A percentile compares a stretch with the other conserved stretches of the same genome.
These are phyloP conservation scores for Ilyonectria mors-panacis DNA, from an alignment of 2,329 filamentous ascomycete genomes.

Conservation along the genomic window DNA sequence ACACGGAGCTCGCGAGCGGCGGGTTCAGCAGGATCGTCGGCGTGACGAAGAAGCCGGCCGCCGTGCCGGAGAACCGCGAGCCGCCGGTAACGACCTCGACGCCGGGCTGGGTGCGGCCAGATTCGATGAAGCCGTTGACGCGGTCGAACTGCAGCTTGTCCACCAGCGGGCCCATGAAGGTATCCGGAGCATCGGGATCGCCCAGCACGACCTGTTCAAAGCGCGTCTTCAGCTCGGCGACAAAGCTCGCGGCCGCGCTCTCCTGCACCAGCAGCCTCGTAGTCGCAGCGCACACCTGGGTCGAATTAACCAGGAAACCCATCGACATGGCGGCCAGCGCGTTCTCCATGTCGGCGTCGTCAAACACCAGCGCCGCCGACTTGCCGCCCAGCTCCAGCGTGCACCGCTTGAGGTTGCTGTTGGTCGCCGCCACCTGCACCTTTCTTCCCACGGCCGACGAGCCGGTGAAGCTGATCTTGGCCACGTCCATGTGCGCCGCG, in stretches of 20 bases:
- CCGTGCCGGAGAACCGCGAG: too few relatives aligned
- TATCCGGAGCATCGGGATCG: not conserved
- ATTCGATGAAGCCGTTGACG: slow-evolving; percentile 3
- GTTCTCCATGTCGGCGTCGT: slow-evolving; percentile 65
- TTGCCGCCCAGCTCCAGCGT: slow-evolving; percentile 74
- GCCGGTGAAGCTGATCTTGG: slow-evolving; percentile 75
- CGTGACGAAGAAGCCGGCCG: too few relatives aligned
- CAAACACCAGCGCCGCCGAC: slow-evolving; percentile 69
- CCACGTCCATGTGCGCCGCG: slow-evolving; percentile 68
- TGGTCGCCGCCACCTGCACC: slow-evolving; percentile 67
- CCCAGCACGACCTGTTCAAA: not conserved
- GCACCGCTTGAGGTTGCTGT: slow-evolving; percentile 68
- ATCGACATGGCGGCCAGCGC: not conserved
- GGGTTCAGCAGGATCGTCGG: not conserved
- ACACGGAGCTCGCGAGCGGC: not conserved
- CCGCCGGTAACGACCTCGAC: not conserved
- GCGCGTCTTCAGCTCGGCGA: not conserved
- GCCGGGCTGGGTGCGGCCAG: slow-evolving; percentile 3
- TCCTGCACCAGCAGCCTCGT: not conserved
- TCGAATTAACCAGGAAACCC: not conserved
- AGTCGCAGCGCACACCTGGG: not conserved
- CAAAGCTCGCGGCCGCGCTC: not conserved
- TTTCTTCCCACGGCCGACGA: slow-evolving; percentile 72
- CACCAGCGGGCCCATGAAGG: slow-evolving; percentile 4
- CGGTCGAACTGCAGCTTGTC: slow-evolving; percentile 2